Base-by-base conservation (phyloP, 108 stramenopile species). In the Nannochloropsis oceanica region DNA sequence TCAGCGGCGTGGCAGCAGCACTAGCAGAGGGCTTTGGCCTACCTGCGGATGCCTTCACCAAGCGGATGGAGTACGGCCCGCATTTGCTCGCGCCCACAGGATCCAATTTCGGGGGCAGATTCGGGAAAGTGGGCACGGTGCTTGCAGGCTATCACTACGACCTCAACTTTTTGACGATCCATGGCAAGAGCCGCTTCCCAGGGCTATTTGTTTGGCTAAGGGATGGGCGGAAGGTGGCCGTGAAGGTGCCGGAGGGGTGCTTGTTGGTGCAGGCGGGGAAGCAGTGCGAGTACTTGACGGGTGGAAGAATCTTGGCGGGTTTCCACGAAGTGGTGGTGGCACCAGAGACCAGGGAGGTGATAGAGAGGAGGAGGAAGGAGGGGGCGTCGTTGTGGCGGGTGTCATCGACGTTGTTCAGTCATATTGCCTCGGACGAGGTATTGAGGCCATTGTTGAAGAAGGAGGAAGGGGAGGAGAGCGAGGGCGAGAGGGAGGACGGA, bases 301-400 rank as follows among this genome's bases (percentile, higher is more conserved):
- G 89, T 1, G 92, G 92, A 7, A 86, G 92, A 81, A 87, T 92
- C 13, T 24, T 86, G 80, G 92, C 91, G 12, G 92, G 92, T n/a
- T 92, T 92, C 84, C 92, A 92, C 79, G 92, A 92, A 87, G 91
- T 91, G 43, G 88, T 87, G n/a, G 91, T 92, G 42, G 34, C 59
- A 12, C 34, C 84, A n/a, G 82, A 82, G 42, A 92, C 91, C 25
- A 18, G 85, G 26, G 79, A 88, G 27, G 84, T 88, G 12, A 89
- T 92, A 24, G 27, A 34, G 25, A 27, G 27, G 24, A 79, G 89
- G 20, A 84, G 46, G 43, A 42, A 27, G 34, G 87, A 27, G 8
- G 87, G 89, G 26, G n/a, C 25, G 20, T 80, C 86, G 24, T 11
- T 87, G 27, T 92, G 92, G 92, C 79, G 92, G 26, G 91, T 92